Evolutionary conservation across 2,329 filamentous ascomycete genomes (phyloP), one percentile per base, ranked within the genome.

Genomic region (Fusarium chuoi): DNA sequence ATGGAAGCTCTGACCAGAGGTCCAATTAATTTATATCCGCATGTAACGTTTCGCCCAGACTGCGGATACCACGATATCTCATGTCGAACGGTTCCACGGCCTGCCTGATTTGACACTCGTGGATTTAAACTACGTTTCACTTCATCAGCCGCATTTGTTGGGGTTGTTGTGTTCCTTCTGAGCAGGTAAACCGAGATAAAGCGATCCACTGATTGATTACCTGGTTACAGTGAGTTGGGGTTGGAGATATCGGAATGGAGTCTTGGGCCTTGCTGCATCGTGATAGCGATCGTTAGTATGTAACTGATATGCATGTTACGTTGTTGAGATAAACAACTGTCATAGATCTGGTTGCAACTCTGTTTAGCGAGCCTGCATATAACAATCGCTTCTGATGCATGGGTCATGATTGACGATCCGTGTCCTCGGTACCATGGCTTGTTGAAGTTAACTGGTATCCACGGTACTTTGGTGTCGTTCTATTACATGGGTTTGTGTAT

Each of bases 21-120:
- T 42, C 64, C 63, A 54, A 41, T 67, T 57, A 74, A 71, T 61
- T 61, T 68, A 55, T 70, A 68, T 58, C 66, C 70, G 51, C 71
- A 74, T 74, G 71, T 74, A 74, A 74, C 71, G 71, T 74, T 74
- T 72, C 71, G 56, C 69, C 45, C 58, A 45, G 33, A 24, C 45
- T 60, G 70, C 68, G 63, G 63, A 42, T 68, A 68, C 65, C 48
- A n/a, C 30, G 35, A 65, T 56, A 65, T 35, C 33, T 52, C 38
- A 57, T 57, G 61, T 61, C 55, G 26, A 70, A 49, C 38, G 55
- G 58, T 62, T 36, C 41, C 41, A 51, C 28, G 39, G 44, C 45
- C 44, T 55, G 42, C 38, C 54, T 24, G 30, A 56, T 64, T 69
- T 46, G 49, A 69, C 56, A 46, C 51, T 39, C 51, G 38, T 49